Conservation (phyloP, 768 basidiomycete species). For the Rhodocollybia butyracea region DNA sequence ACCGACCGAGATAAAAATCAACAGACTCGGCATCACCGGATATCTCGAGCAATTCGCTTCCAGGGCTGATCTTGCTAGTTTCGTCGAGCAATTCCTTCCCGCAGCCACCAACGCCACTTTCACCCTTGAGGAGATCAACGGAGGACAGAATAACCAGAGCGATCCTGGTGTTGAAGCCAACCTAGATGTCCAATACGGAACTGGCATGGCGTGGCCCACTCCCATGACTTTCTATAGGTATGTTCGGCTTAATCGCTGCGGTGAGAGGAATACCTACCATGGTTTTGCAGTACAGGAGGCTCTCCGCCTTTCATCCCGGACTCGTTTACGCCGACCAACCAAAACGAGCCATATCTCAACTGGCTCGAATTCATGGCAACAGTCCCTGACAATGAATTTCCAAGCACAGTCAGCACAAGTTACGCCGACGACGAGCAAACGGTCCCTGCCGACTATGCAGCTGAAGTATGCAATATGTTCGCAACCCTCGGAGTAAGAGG, state of each 20-base stretch:
- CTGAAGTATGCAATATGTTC: constrained; percentile 42
- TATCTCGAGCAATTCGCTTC: constrained; percentile 56
- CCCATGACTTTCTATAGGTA: constrained; percentile 24
- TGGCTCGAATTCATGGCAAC: constrained; percentile 55
- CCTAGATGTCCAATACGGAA: constrained; percentile 66
- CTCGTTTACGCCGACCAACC: neutral
- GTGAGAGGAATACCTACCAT: neutral
- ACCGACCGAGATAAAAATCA: constrained; percentile 37
- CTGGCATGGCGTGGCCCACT: constrained; percentile 61
- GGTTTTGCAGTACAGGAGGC: constrained; percentile 9
- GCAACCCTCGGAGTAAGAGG: constrained; percentile 49
- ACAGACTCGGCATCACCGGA: constrained; percentile 54
- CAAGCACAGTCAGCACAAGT: constrained; percentile 48
- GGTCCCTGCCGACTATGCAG: constrained; percentile 47
- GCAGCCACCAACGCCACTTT: constrained; percentile 49
- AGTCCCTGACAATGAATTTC: constrained; percentile 30
- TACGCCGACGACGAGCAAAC: constrained; percentile 59
- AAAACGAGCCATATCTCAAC: constrained; percentile 23
- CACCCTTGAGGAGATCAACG: constrained; percentile 51
- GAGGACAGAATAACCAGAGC: constrained; percentile 60
- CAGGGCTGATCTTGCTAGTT: constrained; percentile 44
- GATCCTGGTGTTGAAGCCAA: constrained; percentile 63
- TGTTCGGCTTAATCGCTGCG: neutral
- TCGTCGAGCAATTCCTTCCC: constrained; percentile 47
- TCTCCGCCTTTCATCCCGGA: constrained; percentile 9